Evolutionary conservation across 2,329 filamentous ascomycete genomes (phyloP).

Genomic region (Metarhizium guizhouense): DNA sequence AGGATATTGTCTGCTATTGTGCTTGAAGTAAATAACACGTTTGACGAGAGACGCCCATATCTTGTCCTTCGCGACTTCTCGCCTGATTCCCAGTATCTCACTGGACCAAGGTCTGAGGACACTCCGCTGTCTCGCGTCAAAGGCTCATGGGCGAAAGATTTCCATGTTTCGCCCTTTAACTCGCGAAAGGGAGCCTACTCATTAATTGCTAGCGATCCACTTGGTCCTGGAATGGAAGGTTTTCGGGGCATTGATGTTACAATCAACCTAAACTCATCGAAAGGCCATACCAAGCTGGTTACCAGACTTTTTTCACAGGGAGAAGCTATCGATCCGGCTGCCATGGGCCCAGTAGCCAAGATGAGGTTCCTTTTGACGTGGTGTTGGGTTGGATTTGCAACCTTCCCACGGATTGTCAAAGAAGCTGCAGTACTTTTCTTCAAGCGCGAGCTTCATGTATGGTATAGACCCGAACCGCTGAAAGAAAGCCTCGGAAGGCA

Average conservation of each 20-base stretch:
- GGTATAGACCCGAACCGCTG: slow-evolving; percentile 55
- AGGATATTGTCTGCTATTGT: slow-evolving; percentile 55
- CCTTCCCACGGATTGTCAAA: slow-evolving; percentile 55
- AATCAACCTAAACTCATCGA: slow-evolving; percentile 52
- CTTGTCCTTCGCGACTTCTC: slow-evolving; percentile 19
- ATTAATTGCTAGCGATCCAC: slow-evolving; percentile 36
- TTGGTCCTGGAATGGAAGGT: slow-evolving; percentile 28
- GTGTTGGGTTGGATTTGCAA: slow-evolving; percentile 61
- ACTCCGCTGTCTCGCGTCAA: slow-evolving; percentile 26
- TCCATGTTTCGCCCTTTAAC: slow-evolving; percentile 72
- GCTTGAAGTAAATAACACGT: slow-evolving; percentile 69
- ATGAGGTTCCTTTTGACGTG: slow-evolving; percentile 42
- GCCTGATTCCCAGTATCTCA: slow-evolving; percentile 11
- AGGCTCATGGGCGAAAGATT: slow-evolving; percentile 57
- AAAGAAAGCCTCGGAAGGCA: slow-evolving; percentile 43
- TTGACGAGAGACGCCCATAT: slow-evolving; percentile 52
- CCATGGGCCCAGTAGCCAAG: slow-evolving; percentile 33
- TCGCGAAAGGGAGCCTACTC: slow-evolving; percentile 47
- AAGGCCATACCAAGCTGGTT: slow-evolving; percentile 51
- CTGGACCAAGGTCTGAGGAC: neutral
- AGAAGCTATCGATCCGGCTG: slow-evolving; percentile 37
- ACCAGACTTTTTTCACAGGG: slow-evolving; percentile 49
- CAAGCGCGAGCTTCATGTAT: slow-evolving; percentile 48
- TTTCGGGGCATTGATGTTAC: slow-evolving; percentile 44
- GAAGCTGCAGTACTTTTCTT: slow-evolving; percentile 53